Percentiles rank a stretch among this genome's conserved stretches.
These are phyloP conservation scores for Lecanosticta acicola DNA, from an alignment of 2,329 filamentous ascomycete species.

Conservation along the genomic window DNA sequence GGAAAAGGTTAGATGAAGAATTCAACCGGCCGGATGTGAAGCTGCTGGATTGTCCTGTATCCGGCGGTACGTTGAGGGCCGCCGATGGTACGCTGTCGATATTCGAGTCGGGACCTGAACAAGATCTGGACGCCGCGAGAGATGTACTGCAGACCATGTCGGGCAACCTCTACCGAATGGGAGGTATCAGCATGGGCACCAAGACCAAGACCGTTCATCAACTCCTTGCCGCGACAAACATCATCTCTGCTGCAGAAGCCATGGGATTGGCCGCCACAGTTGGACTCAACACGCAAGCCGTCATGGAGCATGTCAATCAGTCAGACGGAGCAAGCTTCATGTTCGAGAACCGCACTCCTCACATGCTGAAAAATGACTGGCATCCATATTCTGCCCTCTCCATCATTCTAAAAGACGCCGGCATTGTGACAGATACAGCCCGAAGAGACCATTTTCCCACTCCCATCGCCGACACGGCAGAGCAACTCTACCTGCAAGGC, in stretches of 20 bases:
- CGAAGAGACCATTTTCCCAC: slow-evolving; percentile 53
- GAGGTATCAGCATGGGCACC: slow-evolving; percentile 49
- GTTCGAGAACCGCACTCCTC: slow-evolving; percentile 52
- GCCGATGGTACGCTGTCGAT: slow-evolving; percentile 69
- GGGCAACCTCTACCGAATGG: slow-evolving; percentile 57
- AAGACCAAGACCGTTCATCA: slow-evolving; percentile 57
- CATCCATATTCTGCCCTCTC: slow-evolving; percentile 41
- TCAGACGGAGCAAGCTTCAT: slow-evolving; percentile 46
- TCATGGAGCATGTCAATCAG: slow-evolving; percentile 45
- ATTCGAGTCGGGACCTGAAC: slow-evolving; percentile 59
- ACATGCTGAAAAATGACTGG: slow-evolving; percentile 49
- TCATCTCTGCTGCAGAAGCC: slow-evolving; percentile 51
- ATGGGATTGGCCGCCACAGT: slow-evolving; percentile 52
- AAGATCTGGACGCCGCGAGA: slow-evolving; percentile 50
- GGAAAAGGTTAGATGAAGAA: slow-evolving; percentile 48
- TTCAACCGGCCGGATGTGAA: slow-evolving; percentile 56
- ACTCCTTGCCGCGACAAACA: slow-evolving; percentile 54
- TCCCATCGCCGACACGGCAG: slow-evolving; percentile 57
- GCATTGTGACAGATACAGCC: slow-evolving; percentile 63
- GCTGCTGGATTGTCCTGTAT: slow-evolving; percentile 68
- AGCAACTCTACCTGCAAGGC: slow-evolving; percentile 59
- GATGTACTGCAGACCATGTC: slow-evolving; percentile 60
- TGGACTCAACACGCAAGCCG: slow-evolving; percentile 47
- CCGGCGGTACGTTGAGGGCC: slow-evolving; percentile 62
- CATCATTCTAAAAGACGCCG: slow-evolving; percentile 47